A percentile compares a stretch with the other conserved stretches of the same genome.
phyloP scores from a whole-genome alignment of 2,329 filamentous ascomycete genomes.

The Colletotrichum sp. region DNA sequence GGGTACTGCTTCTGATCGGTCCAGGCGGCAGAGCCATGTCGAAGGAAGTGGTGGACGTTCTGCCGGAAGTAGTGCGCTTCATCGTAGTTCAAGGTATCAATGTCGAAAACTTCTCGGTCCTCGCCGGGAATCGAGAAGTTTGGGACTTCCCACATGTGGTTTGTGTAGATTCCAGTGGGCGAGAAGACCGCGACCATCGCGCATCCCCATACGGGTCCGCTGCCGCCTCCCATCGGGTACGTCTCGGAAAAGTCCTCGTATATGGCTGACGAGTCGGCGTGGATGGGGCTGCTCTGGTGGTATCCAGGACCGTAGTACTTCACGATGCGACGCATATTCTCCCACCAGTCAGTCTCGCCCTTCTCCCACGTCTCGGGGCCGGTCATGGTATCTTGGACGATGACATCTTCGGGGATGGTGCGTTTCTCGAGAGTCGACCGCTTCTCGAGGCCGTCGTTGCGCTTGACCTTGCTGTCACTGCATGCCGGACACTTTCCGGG shows the following conservation, averaged over 20 bases:
- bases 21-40: not conserved
- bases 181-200: conserved; percentile 9
- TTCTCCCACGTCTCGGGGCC: conserved; percentile 2
- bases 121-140: not conserved
- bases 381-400: not conserved
- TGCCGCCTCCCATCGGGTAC: conserved; percentile 7
- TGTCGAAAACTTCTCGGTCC: not conserved
- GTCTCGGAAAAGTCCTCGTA: not conserved
- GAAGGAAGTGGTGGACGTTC: conserved; percentile 10
- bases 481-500: not conserved
- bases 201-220: conserved; percentile 22
- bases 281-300: not conserved
- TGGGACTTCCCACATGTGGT: conserved; percentile 22
- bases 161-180: conserved; percentile 16
- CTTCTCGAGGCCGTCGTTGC: not conserved
- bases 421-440: not conserved
- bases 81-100: not conserved
- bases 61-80: not conserved
- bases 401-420: conserved; percentile 5
- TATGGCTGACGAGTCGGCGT: not conserved
- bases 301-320: conserved; percentile 13
- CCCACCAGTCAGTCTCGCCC: conserved; percentile 16
- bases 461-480: not conserved
- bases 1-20: not conserved
- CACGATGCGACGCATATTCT: conserved; percentile 14